phyloP scores from a whole-genome alignment of 345 rosid genomes.

The Murraya paniculata region DNA sequence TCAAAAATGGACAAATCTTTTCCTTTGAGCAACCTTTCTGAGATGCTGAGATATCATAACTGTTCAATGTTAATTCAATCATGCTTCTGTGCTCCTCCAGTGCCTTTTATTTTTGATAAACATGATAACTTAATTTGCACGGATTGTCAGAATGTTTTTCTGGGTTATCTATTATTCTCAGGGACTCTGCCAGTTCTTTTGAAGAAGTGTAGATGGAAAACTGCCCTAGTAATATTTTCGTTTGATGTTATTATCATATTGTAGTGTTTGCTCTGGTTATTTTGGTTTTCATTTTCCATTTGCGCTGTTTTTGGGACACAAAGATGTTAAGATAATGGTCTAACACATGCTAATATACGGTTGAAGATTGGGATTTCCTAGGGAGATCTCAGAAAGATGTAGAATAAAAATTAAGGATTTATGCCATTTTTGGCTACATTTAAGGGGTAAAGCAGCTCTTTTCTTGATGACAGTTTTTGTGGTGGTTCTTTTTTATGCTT shows the following conservation, averaged over 20 bases:
- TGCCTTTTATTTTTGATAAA: not conserved
- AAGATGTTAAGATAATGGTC: not conserved
- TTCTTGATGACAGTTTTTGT: not conserved
- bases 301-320: not conserved
- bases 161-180: not conserved
- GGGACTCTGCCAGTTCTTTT: not conserved
- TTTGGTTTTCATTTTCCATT: not conserved
- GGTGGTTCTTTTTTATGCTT: not conserved
- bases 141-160: not conserved
- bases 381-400: not conserved
- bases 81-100: not conserved
- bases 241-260: not conserved
- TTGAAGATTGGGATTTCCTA: not conserved
- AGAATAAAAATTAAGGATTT: not conserved
- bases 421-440: not conserved
- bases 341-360: not conserved
- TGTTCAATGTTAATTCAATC: not conserved
- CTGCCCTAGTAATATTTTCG: not conserved
- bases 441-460: not conserved
- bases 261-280: not conserved
- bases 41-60: not conserved
- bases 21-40: not conserved
- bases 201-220: not conserved
- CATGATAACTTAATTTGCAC: not conserved
- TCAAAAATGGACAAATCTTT: not conserved